These are phyloP conservation scores for Fusarium paranaense DNA, from an alignment of 2,329 filamentous ascomycete genomes.

Conservation along the genomic window DNA sequence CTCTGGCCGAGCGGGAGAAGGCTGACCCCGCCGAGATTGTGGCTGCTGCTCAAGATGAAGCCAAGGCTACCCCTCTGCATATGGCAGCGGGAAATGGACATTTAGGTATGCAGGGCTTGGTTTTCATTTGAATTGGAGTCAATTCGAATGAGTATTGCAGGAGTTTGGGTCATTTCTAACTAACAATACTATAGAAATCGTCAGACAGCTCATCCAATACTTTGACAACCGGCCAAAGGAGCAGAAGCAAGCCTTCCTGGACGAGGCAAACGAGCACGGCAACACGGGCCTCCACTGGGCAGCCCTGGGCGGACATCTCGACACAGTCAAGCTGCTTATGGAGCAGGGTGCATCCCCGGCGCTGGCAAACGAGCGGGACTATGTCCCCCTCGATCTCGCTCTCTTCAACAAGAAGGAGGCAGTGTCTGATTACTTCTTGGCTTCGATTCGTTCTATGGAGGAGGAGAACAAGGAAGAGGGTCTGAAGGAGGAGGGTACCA, in stretches of 20 bases:
- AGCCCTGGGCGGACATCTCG: constrained; percentile 86
- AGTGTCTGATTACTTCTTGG: constrained; percentile 71
- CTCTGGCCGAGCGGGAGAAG: constrained; percentile 71
- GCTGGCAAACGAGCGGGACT: constrained; percentile 84
- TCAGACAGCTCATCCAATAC: constrained; percentile 56
- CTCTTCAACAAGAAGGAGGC: constrained; percentile 76
- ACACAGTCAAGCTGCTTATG: constrained; percentile 81
- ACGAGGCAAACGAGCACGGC: constrained; percentile 80
- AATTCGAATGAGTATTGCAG: not conserved
- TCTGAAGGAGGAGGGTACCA: constrained; percentile 53
- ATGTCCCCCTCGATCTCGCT: constrained; percentile 81
- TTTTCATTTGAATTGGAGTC: not conserved
- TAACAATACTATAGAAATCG: constrained; percentile 53
- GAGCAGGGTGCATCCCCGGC: constrained; percentile 81
- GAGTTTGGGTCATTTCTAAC: not conserved
- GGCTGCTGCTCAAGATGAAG: constrained; percentile 75
- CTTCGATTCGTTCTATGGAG: constrained; percentile 61
- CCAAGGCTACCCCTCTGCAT: constrained; percentile 86
- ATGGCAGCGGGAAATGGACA: constrained; percentile 95
- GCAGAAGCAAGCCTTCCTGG: constrained; percentile 67
- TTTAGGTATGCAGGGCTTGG: constrained; percentile 64
- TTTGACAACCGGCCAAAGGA: constrained; percentile 55
- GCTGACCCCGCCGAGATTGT: constrained; percentile 73
- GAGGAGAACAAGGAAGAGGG: constrained; percentile 58
- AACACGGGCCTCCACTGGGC: constrained; percentile 97